Percentiles rank a stretch among this genome's conserved stretches.
These are phyloP conservation scores for Eucalyptus guilfoylei DNA, from an alignment of 345 rosid species.

Conservation along the genomic window DNA sequence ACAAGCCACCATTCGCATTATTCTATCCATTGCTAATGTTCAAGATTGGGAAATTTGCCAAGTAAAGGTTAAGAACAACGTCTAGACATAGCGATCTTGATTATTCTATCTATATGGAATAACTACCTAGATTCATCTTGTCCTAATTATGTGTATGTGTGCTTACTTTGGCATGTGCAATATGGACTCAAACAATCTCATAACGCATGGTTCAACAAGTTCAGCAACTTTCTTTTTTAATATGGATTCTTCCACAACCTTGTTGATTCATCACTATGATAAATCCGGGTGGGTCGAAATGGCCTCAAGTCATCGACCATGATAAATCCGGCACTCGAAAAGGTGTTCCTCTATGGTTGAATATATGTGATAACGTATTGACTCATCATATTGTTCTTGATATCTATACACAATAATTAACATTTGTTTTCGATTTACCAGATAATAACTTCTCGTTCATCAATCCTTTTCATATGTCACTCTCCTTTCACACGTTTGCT, in stretches of 20 bases:
- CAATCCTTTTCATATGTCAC: neutral
- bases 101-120: neutral
- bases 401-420: neutral
- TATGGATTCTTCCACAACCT: neutral
- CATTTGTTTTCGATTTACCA: neutral
- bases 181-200: neutral
- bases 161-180: neutral
- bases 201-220: neutral
- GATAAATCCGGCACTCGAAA: neutral
- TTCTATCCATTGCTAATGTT: neutral
- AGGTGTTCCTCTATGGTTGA: neutral
- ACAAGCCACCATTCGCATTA: neutral
- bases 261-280: neutral
- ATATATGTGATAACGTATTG: fast-evolving
- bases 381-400: neutral
- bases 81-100: neutral
- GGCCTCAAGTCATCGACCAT: neutral
- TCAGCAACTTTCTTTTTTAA: neutral
- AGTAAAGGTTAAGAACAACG: neutral
- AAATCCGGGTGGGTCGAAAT: fast-evolving
- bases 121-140: neutral
- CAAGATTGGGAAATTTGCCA: neutral
- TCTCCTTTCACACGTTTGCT: neutral
- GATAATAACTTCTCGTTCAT: neutral
- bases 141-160: neutral